Evolutionary conservation across 2,329 filamentous ascomycete genomes (phyloP).

Genomic region (Trichothecium sympodiale): DNA sequence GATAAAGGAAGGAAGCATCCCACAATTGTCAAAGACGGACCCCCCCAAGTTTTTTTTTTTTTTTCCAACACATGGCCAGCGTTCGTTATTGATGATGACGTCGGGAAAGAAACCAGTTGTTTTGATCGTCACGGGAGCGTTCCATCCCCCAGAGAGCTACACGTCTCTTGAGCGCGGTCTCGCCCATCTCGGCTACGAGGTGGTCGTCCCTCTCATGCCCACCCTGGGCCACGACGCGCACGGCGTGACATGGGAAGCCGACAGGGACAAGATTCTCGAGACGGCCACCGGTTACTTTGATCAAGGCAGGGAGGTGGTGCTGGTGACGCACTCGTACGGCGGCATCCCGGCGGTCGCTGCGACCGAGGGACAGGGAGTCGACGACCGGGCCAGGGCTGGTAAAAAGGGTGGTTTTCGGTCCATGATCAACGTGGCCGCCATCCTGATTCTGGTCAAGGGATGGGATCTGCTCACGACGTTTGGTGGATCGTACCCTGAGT

Average conservation of each 20-base stretch:
- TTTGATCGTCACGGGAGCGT: neutral
- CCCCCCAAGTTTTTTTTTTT: too few species aligned
- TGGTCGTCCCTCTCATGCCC: neutral
- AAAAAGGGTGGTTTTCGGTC: neutral
- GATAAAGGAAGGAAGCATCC: too few species aligned
- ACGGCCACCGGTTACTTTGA: neutral
- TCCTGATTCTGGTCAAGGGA: neutral
- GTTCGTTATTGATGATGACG: too few species aligned
- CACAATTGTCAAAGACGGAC: too few species aligned
- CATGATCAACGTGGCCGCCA: neutral
- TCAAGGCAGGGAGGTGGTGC: neutral
- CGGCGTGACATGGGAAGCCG: neutral
- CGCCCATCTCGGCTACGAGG: neutral
- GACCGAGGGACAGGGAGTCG: neutral
- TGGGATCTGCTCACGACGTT: conserved; percentile 1
- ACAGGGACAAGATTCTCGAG: neutral
- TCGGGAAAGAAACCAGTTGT: neutral
- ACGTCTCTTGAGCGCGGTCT: neutral
- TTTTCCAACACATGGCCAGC: too few species aligned
- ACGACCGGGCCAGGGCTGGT: neutral
- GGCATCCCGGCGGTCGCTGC: neutral
- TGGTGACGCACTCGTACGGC: neutral
- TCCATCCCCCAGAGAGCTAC: neutral
- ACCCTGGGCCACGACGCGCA: neutral
- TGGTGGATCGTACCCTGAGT: neutral